Percentiles rank a stretch among this genome's conserved stretches.
phyloP scores from a whole-genome alignment of 1,284 basidiomycete genomes.

The Bothia castanella region DNA sequence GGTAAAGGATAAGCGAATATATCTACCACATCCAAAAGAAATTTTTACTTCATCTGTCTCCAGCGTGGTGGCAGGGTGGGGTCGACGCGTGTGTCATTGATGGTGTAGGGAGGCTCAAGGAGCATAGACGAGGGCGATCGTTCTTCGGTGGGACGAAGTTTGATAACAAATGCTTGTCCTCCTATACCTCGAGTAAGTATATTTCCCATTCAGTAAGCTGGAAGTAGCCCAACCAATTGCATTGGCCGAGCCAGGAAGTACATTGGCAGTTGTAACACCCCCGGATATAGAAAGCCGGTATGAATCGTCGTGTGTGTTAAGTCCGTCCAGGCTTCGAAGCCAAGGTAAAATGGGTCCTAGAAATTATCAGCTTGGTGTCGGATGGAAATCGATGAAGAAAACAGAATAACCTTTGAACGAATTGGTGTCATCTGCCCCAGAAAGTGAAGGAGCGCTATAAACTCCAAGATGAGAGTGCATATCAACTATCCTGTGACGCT shows the following conservation, averaged over 20 bases:
- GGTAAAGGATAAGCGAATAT: conserved; percentile 7
- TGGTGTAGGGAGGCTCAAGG: conserved; percentile 45
- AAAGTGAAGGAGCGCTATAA: conserved; percentile 44
- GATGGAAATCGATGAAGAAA: not conserved
- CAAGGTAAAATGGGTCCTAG: conserved; percentile 42
- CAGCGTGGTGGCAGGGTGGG: conserved; percentile 38
- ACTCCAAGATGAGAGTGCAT: conserved; percentile 66
- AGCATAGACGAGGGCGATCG: conserved; percentile 46
- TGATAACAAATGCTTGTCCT: conserved; percentile 52
- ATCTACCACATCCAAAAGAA: not conserved
- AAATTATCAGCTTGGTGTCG: not conserved
- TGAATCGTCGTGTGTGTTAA: conserved; percentile 34
- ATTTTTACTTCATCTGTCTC: conserved; percentile 47
- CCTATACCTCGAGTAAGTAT: conserved; percentile 33
- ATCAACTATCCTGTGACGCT: conserved; percentile 43
- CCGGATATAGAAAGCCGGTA: conserved; percentile 33
- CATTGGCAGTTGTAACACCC: conserved; percentile 67
- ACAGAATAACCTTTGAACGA: conserved; percentile 37
- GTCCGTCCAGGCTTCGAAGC: conserved; percentile 33
- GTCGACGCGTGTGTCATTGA: conserved; percentile 36
- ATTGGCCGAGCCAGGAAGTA: conserved; percentile 60
- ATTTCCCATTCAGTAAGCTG: not conserved
- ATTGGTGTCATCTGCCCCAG: conserved; percentile 43
- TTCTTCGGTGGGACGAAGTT: conserved; percentile 46
- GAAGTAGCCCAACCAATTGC: conserved; percentile 45